These are phyloP conservation scores for Tuber brumale DNA, from an alignment of 495 filamentous ascomycete genomes.

Conservation along the genomic window DNA sequence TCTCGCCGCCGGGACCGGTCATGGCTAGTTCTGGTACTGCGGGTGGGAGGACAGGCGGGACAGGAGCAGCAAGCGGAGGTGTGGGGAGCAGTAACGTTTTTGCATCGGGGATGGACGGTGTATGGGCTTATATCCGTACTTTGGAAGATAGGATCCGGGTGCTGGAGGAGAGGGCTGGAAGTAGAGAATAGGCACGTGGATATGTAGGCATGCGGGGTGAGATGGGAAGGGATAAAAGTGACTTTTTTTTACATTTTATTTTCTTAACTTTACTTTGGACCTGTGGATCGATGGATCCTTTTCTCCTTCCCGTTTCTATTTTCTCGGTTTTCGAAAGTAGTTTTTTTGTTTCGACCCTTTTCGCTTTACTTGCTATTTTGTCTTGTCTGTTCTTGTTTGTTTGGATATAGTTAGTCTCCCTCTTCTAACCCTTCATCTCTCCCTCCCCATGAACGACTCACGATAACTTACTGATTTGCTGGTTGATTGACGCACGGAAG, in stretches of 20 bases:
- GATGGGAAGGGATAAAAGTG: not conserved
- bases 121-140: conserved; percentile 34
- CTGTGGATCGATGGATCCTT: not conserved
- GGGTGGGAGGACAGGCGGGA: conserved; percentile 28
- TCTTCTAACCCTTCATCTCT: not conserved
- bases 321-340: not conserved
- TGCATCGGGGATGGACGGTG: conserved; percentile 21
- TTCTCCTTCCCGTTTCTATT: not conserved
- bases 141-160: conserved; percentile 27
- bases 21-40: conserved; percentile 26
- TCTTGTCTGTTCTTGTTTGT: not conserved
- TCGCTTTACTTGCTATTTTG: not conserved
- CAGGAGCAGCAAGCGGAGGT: conserved; percentile 10
- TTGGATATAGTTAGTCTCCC: not conserved
- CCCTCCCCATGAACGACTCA: not conserved
- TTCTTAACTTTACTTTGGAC: not conserved
- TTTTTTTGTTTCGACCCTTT: not conserved
- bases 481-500: conserved; percentile 2
- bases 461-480: conserved; percentile 1
- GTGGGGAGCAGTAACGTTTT: conserved; percentile 28
- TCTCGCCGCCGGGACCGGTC: conserved; percentile 17
- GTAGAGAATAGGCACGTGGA: conserved; percentile 4
- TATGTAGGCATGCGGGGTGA: not conserved
- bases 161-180: conserved; percentile 20
- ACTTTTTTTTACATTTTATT: not conserved